These are phyloP conservation scores for Cantharellus anzutake DNA, from an alignment of 768 basidiomycete genomes.

Conservation along the genomic window DNA sequence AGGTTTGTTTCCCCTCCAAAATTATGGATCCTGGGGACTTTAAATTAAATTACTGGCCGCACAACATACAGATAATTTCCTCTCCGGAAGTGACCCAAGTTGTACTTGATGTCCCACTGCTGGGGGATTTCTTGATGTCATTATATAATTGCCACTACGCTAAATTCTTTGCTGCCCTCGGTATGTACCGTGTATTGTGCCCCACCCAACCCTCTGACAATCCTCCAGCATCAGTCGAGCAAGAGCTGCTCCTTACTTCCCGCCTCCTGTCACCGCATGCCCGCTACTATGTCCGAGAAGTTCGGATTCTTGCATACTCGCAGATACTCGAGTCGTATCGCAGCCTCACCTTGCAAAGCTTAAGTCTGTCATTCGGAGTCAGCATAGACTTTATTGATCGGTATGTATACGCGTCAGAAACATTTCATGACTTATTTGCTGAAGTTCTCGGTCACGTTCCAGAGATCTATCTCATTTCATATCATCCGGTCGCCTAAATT, in stretches of 20 bases:
- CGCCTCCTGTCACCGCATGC: slow-evolving; percentile 73
- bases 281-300: slow-evolving; percentile 81
- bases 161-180: slow-evolving; percentile 81
- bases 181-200: slow-evolving; percentile 19
- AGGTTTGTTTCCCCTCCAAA: slow-evolving; percentile 25
- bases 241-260: slow-evolving; percentile 71
- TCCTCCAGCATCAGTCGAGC: slow-evolving; percentile 61
- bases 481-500: slow-evolving; percentile 64
- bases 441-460: not conserved
- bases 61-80: slow-evolving; percentile 40
- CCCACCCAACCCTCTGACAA: not conserved
- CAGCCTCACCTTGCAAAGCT: slow-evolving; percentile 71
- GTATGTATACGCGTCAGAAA: slow-evolving; percentile 25
- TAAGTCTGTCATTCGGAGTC: slow-evolving; percentile 78
- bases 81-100: slow-evolving; percentile 80
- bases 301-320: slow-evolving; percentile 84
- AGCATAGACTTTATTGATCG: slow-evolving; percentile 71
- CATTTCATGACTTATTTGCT: not conserved
- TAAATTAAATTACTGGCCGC: no score
- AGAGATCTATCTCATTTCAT: slow-evolving; percentile 85
- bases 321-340: slow-evolving; percentile 87
- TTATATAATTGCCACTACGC: slow-evolving; percentile 89
- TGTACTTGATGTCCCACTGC: slow-evolving; percentile 61
- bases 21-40: not conserved
- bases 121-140: slow-evolving; percentile 68